Percentiles rank a stretch among this genome's conserved stretches.
Conservation (phyloP, 306 rosid genomes). For the Fragaria nilgerrensis region DNA sequence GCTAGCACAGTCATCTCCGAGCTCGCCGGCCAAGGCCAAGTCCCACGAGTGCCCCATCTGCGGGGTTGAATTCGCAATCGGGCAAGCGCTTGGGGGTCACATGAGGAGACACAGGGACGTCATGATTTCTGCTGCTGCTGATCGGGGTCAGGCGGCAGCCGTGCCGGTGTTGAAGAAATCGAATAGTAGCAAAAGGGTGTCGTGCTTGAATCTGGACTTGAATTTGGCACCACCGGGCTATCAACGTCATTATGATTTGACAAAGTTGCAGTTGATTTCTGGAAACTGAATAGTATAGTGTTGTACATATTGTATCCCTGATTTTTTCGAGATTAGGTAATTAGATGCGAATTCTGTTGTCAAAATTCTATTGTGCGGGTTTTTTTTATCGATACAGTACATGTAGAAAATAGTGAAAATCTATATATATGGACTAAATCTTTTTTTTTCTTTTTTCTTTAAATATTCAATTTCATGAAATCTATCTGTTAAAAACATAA, state of each 20-base stretch:
- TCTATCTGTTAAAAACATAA: too few species aligned
- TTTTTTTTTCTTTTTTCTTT: too few species aligned
- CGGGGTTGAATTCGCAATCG: constrained; percentile 49
- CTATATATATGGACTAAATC: too few species aligned
- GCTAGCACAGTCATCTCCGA: not conserved
- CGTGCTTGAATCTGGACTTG: constrained; percentile 9
- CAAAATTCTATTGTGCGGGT: too few species aligned
- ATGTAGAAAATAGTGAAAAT: too few species aligned
- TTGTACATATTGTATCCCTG: too few species aligned
- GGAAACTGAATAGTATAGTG: not conserved
- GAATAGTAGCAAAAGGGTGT: not conserved
- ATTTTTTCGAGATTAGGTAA: too few species aligned
- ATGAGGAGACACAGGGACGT: constrained; percentile 60
- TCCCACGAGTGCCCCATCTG: constrained; percentile 55
- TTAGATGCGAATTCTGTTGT: too few species aligned
- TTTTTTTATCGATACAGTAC: too few species aligned
- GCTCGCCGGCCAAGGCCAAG: constrained; percentile 29
- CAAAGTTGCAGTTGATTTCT: not conserved
- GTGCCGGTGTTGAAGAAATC: constrained; percentile 11
- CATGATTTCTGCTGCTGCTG: not conserved
- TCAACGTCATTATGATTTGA: not conserved
- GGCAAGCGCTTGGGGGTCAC: constrained; percentile 37
- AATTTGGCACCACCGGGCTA: constrained; percentile 9
- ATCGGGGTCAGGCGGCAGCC: not conserved
- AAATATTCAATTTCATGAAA: too few species aligned